Conservation (phyloP, 2,329 filamentous ascomycete genomes). For the Hysterium pulicare region DNA sequence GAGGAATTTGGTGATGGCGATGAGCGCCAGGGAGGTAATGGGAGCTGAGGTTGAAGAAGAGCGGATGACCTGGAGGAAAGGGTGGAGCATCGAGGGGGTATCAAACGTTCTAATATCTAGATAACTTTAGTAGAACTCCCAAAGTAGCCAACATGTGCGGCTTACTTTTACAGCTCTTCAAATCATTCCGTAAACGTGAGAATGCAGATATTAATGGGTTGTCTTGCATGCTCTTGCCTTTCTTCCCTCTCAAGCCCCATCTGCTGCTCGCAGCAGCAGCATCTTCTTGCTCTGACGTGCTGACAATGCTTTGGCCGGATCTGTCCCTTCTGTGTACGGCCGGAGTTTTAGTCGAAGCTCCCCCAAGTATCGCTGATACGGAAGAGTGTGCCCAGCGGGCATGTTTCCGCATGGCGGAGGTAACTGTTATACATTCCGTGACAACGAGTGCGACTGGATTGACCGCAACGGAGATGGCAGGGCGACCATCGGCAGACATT, state of each 20-base stretch:
- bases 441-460: conserved; percentile 91
- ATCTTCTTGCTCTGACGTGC: conserved; percentile 35
- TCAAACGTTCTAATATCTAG: conserved; percentile 84
- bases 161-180: conserved; percentile 77
- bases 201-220: conserved; percentile 96
- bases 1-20: conserved; percentile 94
- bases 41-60: conserved; percentile 88
- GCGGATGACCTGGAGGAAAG: conserved; percentile 94
- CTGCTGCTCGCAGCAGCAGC: conserved; percentile 73
- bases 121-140: conserved; percentile 18
- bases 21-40: conserved; percentile 89
- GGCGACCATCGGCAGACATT: conserved; percentile 11
- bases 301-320: conserved; percentile 33
- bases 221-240: conserved; percentile 95
- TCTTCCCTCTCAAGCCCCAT: conserved; percentile 93
- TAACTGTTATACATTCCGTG: conserved; percentile 98
- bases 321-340: conserved; percentile 34
- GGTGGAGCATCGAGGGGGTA: conserved; percentile 81
- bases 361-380: conserved; percentile 90
- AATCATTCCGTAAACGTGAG: conserved; percentile 79
- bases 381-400: conserved; percentile 93
- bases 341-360: conserved; percentile 51
- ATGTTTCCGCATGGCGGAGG: conserved; percentile 96
- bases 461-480: conserved; percentile 69
- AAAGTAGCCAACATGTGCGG: too few relatives aligned